Evolutionary conservation across 2,329 filamentous ascomycete genomes (phyloP).

Genomic region (Stemphylium vesicarium): DNA sequence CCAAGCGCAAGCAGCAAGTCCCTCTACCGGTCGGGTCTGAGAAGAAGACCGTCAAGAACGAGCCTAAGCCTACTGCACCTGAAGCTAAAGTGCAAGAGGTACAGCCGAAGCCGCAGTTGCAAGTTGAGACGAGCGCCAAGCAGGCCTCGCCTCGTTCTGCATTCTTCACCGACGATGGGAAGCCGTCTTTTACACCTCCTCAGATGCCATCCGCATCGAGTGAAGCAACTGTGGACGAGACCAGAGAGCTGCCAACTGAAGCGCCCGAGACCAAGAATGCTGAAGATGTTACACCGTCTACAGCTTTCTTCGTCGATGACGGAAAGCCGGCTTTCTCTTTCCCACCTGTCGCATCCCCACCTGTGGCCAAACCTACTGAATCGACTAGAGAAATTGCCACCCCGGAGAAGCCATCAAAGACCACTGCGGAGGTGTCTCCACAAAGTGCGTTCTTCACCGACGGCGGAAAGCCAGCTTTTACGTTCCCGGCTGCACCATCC

Average conservation of each 20-base stretch:
- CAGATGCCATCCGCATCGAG: background rate
- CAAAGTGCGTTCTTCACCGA: conserved; percentile 16
- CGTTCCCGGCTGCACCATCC: background rate
- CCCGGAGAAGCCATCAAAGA: background rate
- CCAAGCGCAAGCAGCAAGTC: conserved; percentile 6
- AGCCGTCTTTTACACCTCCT: conserved; percentile 4
- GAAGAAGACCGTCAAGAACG: conserved; percentile 9
- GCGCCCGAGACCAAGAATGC: background rate
- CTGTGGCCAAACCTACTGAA: background rate
- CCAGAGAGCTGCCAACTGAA: background rate
- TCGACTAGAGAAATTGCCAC: background rate
- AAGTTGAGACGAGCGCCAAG: conserved; percentile 2
- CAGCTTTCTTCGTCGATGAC: conserved; percentile 8
- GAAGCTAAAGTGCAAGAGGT: background rate
- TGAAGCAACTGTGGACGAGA: background rate
- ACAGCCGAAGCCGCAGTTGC: conserved; percentile 3
- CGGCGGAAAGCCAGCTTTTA: conserved; percentile 12
- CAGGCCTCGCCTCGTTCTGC: background rate
- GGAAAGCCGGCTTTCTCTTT: conserved; percentile 11
- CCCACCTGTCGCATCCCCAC: background rate
- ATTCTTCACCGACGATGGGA: conserved; percentile 10
- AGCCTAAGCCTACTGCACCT: background rate
- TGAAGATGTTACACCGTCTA: conserved; percentile 1
- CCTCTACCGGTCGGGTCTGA: conserved; percentile 1
- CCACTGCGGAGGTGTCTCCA: conserved; percentile 1